Evolutionary conservation across 805 yeast genomes (phyloP).

Genomic region (Pichia membranifaciens): DNA sequence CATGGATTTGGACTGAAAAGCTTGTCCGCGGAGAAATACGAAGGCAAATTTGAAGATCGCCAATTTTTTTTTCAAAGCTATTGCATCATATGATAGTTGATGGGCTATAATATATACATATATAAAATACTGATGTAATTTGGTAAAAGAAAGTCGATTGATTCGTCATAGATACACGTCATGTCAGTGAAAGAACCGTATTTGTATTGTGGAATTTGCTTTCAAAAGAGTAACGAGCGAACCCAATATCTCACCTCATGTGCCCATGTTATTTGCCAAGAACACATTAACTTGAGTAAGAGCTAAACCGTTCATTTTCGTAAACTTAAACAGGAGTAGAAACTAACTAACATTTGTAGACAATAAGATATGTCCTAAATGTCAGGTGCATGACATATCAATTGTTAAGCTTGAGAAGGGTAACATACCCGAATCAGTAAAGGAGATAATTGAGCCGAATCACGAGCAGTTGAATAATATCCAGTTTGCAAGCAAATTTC

Average conservation of each 20-base stretch:
- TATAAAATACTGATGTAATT: too few relatives aligned
- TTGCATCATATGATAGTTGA: too few relatives aligned
- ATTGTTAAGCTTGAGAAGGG: slow-evolving; percentile 3
- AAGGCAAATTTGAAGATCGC: not conserved
- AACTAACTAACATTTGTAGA: not conserved
- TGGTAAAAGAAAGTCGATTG: too few relatives aligned
- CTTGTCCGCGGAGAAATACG: not conserved
- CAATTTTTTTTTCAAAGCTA: too few relatives aligned
- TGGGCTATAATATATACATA: too few relatives aligned
- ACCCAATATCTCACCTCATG: slow-evolving; percentile 7
- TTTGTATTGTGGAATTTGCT: slow-evolving; percentile 9
- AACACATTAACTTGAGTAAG: slow-evolving; percentile 6
- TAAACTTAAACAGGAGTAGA: not conserved
- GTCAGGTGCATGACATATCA: slow-evolving; percentile 1
- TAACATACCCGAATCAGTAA: not conserved
- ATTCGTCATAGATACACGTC: too few relatives aligned
- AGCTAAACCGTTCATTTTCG: not conserved
- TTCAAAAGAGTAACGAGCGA: not conserved
- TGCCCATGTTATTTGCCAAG: slow-evolving; percentile 9
- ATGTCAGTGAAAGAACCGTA: slow-evolving; percentile 6
- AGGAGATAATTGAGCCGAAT: slow-evolving; percentile 8
- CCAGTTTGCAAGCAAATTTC: slow-evolving; percentile 7
- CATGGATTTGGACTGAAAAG: slow-evolving; percentile 9
- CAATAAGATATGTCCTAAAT: slow-evolving; percentile 2
- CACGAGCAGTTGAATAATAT: slow-evolving; percentile 4